phyloP scores from a whole-genome alignment of 1,284 basidiomycete genomes.

The Leccinum huronense region DNA sequence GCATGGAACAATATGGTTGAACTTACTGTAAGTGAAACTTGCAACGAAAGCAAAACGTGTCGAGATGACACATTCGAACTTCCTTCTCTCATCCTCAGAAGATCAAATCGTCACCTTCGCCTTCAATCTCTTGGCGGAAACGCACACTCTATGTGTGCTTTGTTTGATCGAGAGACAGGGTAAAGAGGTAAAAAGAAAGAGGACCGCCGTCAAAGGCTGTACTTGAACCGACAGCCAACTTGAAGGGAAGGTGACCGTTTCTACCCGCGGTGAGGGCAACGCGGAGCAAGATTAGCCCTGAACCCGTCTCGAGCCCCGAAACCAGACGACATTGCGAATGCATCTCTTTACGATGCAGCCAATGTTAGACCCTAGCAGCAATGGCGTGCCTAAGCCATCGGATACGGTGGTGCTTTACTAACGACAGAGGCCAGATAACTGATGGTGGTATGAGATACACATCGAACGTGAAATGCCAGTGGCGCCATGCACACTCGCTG shows the following conservation, averaged over 20 bases:
- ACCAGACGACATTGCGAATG: background rate
- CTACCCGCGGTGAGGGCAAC: no score
- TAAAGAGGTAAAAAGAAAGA: background rate
- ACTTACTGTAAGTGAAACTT: background rate
- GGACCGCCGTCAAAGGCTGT: slow-evolving; percentile 35
- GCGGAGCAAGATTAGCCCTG: no score
- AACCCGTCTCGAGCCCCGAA: background rate
- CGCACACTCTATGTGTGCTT: background rate
- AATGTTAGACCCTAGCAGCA: background rate
- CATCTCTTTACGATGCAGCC: no score
- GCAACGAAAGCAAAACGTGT: background rate
- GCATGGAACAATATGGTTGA: no score
- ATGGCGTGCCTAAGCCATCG: background rate
- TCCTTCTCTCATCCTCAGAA: background rate
- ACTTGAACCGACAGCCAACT: no score
- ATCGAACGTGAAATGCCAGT: background rate
- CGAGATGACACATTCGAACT: background rate
- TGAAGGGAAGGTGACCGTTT: no score
- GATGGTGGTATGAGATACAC: background rate
- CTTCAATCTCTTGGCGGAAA: background rate
- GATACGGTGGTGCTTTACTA: background rate
- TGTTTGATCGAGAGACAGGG: background rate
- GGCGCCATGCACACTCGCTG: slow-evolving; percentile 29
- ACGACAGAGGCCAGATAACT: slow-evolving; percentile 40
- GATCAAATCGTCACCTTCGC: background rate